These are phyloP conservation scores for Alternaria postmessia DNA, from an alignment of 2,329 filamentous ascomycete species.

Conservation along the genomic window DNA sequence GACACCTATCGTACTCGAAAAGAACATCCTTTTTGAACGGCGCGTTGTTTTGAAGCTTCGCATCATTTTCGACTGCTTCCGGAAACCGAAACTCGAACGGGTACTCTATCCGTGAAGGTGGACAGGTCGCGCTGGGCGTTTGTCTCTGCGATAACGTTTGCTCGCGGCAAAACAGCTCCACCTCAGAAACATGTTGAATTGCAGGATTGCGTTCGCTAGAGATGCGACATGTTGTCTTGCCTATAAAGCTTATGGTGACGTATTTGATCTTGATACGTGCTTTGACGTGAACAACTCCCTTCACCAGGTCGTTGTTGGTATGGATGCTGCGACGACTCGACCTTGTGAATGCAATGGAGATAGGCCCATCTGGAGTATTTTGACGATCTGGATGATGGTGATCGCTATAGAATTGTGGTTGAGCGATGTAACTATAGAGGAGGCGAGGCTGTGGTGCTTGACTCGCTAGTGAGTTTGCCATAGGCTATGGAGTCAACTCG, in stretches of 20 bases:
- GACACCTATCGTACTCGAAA: constrained; percentile 23
- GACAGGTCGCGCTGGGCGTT: constrained; percentile 24
- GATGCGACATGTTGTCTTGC: constrained; percentile 27
- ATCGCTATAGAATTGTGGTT: constrained; percentile 29
- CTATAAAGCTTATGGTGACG: constrained; percentile 28
- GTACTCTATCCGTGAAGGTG: constrained; percentile 25
- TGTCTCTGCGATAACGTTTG: constrained; percentile 11
- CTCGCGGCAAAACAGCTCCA: constrained; percentile 23
- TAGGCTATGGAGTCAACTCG: neutral
- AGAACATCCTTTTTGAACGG: constrained; percentile 11
- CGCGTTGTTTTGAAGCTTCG: constrained; percentile 17
- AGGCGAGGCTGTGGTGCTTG: constrained; percentile 18
- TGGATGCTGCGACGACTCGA: constrained; percentile 28
- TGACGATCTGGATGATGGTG: constrained; percentile 26
- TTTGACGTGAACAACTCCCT: constrained; percentile 29
- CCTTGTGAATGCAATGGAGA: constrained; percentile 27
- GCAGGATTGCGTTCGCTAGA: constrained; percentile 23
- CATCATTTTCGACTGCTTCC: constrained; percentile 20
- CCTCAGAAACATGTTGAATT: constrained; percentile 21
- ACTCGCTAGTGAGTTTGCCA: constrained; percentile 13
- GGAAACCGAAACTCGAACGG: constrained; percentile 37
- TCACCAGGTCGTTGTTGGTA: constrained; percentile 31
- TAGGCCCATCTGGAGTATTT: constrained; percentile 25
- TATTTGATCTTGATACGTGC: constrained; percentile 19
- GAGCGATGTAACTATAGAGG: constrained; percentile 26